Percentiles rank a stretch among this genome's conserved stretches.
Evolutionary conservation across 2,329 filamentous ascomycete genomes (phyloP).

Genomic region (Diaporthe aspalathi): DNA sequence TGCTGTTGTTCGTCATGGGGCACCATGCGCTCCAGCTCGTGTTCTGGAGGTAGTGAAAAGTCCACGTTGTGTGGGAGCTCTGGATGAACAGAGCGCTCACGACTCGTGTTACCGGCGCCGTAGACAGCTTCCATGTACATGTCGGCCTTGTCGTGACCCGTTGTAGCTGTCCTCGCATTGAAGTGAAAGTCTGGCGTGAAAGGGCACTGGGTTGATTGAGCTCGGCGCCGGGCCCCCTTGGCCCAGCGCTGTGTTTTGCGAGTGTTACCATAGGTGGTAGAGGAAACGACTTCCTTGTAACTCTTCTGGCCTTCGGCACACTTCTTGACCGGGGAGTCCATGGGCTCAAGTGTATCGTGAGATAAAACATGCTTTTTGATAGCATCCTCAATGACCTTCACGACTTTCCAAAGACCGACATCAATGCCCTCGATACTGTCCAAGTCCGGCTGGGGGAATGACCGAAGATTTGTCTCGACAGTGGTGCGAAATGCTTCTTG

Average conservation of each 20-base stretch:
- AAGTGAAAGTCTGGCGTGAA: neutral
- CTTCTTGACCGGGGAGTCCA: no score
- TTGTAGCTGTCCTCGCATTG: neutral
- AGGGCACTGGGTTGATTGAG: neutral
- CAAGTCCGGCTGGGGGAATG: no score
- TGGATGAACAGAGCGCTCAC: neutral
- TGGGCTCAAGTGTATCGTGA: no score
- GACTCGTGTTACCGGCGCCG: neutral
- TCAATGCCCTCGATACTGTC: no score
- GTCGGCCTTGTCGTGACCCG: neutral
- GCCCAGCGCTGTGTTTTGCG: neutral
- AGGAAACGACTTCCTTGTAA: no score
- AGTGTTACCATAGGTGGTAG: neutral
- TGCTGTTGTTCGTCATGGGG: neutral
- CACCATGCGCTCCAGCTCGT: neutral
- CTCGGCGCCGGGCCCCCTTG: neutral
- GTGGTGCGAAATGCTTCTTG: no score
- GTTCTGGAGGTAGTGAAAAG: neutral
- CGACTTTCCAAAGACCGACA: no score
- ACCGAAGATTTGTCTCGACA: no score
- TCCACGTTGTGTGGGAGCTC: neutral
- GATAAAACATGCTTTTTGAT: no score
- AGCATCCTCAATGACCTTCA: no score
- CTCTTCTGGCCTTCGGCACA: no score
- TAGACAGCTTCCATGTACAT: constrained; percentile 1